Conservation (phyloP, 2,329 filamentous ascomycete species). For the Colletotrichum lentis region DNA sequence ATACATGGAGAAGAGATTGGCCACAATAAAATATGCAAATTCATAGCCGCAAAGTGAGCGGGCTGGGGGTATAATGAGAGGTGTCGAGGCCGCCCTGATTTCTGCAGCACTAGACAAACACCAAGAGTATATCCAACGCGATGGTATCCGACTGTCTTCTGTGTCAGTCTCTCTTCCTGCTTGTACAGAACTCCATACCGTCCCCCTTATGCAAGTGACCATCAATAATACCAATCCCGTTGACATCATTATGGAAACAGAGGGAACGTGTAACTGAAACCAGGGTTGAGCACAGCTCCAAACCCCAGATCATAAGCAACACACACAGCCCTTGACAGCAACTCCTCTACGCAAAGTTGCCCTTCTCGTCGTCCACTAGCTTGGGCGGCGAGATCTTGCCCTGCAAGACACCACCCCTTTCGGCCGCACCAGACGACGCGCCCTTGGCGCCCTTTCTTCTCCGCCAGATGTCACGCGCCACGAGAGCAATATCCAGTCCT, state of each 20-base stretch:
- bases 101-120: neutral
- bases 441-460: constrained; percentile 15
- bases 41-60: constrained; percentile 20
- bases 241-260: neutral
- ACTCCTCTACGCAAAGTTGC: neutral
- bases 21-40: neutral
- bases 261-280: too few relatives aligned
- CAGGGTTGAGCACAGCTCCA: constrained; percentile 22
- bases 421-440: neutral
- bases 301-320: neutral
- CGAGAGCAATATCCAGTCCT: constrained; percentile 39
- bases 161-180: neutral
- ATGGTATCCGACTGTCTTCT: neutral
- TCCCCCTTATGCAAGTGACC: neutral
- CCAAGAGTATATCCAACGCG: constrained; percentile 4
- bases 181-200: constrained; percentile 1
- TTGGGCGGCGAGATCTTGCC: constrained; percentile 11
- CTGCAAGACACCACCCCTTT: constrained; percentile 9
- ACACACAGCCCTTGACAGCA: fast-evolving
- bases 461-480: constrained; percentile 14
- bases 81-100: constrained; percentile 14
- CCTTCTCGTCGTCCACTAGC: constrained; percentile 14
- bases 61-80: constrained; percentile 33
- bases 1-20: neutral
- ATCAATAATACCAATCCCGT: neutral